phyloP scores from a whole-genome alignment of 1,284 basidiomycete species.

The Ganoderma sinense region DNA sequence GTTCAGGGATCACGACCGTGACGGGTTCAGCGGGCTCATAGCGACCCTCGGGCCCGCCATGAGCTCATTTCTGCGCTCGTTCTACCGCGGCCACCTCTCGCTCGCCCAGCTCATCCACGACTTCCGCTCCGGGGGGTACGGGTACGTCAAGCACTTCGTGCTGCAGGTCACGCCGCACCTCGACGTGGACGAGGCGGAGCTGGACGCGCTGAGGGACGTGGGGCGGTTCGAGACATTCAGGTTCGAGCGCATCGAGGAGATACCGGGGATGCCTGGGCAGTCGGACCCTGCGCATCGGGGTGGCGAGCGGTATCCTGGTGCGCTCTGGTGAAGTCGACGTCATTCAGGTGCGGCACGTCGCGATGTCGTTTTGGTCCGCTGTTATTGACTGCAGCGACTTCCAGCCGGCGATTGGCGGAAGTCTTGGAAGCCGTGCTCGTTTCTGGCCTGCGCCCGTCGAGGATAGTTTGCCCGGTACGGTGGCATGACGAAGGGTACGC shows the following conservation, averaged over 20 bases:
- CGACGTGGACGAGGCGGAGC: neutral
- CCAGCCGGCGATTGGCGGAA: neutral
- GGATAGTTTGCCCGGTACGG: too few relatives aligned
- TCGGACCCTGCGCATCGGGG: neutral
- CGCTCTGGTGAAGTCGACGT: neutral
- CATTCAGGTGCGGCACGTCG: neutral
- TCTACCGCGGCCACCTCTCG: too few relatives aligned
- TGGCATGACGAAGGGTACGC: too few relatives aligned
- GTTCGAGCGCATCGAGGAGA: neutral
- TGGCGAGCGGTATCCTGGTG: neutral
- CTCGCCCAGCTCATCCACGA: neutral
- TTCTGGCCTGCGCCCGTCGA: too few relatives aligned
- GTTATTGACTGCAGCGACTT: neutral
- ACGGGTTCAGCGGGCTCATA: too few relatives aligned
- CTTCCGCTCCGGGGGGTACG: neutral
- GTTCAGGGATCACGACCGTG: neutral
- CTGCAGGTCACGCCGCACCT: conserved; percentile 8
- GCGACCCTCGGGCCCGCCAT: too few relatives aligned
- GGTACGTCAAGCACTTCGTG: conserved; percentile 4
- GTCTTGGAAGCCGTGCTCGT: too few relatives aligned
- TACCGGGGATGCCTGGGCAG: conserved; percentile 4
- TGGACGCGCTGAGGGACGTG: neutral
- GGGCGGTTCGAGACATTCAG: neutral
- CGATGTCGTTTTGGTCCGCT: neutral
- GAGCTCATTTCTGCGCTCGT: too few relatives aligned